Evolutionary conservation across 1,139 yeast species (phyloP), one percentile per base, ranked within the genome.

Genomic region (Yamadazyma mexicana): DNA sequence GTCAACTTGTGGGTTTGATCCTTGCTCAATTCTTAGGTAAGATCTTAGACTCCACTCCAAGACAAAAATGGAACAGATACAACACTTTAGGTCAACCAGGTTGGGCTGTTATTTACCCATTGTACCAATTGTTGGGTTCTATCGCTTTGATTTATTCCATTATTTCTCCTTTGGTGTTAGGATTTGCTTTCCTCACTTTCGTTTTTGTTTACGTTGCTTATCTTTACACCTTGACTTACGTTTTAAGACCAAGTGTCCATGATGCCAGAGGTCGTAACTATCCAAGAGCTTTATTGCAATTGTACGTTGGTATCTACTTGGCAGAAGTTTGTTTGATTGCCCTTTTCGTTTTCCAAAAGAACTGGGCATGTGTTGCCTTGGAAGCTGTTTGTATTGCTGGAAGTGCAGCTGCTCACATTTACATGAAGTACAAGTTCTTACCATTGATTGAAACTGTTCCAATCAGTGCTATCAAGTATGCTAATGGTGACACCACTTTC

Each of bases 281-380:
- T 55, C 83, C 85, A 37, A 68, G 76, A 43, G 84, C 87, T 1
- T 58, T 83, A 45, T 78, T 81, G 60, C 87, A 83, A 57, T 66
- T 81, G 18, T 79, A 81, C 56, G 79, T 74, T 39, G 88, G 83
- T 20, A 50, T 84, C 34, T 84, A 83, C 57, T 61, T 83, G 40
- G 84, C 85, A 37, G 84, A 84, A 58, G 67, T 80, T 24, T 80
- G 85, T 60, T 64, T 83, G 40, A 56, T 79, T 38, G 89, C 88
- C 33, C 61, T 84, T 52, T 83, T 83, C 57, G 83, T 80, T 26
- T 83, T 83, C 69, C 73, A 78, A 34, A 80, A 82, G 62, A 71
- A 82, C 42, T 83, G 89, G 89, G 87, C 84, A 20, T 80, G 85
- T 48, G 75, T 82, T 47, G 86, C 75, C 1, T 65, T 84, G 44